These are phyloP conservation scores for Tolypocladium amazonense DNA, from an alignment of 2,329 filamentous ascomycete species.

Conservation along the genomic window DNA sequence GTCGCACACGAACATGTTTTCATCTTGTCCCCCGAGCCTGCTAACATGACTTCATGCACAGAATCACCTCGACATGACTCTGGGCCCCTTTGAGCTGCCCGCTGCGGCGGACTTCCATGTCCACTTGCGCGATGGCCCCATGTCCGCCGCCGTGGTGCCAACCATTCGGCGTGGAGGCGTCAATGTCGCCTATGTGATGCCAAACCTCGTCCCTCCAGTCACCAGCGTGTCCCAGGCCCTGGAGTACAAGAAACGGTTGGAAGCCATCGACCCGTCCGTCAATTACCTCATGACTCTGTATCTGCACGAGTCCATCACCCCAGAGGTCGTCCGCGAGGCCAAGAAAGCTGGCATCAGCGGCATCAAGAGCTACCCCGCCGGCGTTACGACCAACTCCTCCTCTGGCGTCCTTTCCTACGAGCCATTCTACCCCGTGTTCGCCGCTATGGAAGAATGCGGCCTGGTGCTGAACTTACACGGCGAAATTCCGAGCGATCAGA, in stretches of 20 bases:
- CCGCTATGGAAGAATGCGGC: constrained; percentile 76
- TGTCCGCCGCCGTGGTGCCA: constrained; percentile 47
- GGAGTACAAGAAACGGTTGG: constrained; percentile 52
- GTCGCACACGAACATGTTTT: neutral
- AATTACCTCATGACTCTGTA: constrained; percentile 58
- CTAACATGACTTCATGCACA: neutral
- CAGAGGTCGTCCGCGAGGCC: constrained; percentile 61
- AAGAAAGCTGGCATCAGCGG: constrained; percentile 60
- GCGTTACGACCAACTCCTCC: constrained; percentile 55
- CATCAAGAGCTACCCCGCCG: constrained; percentile 60
- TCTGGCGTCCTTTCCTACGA: constrained; percentile 61
- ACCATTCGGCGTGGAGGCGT: constrained; percentile 50
- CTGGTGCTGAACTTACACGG: constrained; percentile 91
- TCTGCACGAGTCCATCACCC: constrained; percentile 52
- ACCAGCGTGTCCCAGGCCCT: constrained; percentile 52
- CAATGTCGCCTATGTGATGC: constrained; percentile 52
- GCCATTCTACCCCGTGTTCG: constrained; percentile 68
- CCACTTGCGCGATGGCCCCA: constrained; percentile 57
- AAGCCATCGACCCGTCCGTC: constrained; percentile 49
- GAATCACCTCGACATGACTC: neutral
- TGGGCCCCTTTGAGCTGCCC: constrained; percentile 38
- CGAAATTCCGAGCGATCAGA: constrained; percentile 49
- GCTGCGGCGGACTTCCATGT: constrained; percentile 60
- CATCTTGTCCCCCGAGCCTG: neutral
- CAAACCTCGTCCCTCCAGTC: constrained; percentile 54